A percentile compares a stretch with the other conserved stretches of the same genome.
phyloP scores from a whole-genome alignment of 441 rosid species.

The Gossypium aridum region DNA sequence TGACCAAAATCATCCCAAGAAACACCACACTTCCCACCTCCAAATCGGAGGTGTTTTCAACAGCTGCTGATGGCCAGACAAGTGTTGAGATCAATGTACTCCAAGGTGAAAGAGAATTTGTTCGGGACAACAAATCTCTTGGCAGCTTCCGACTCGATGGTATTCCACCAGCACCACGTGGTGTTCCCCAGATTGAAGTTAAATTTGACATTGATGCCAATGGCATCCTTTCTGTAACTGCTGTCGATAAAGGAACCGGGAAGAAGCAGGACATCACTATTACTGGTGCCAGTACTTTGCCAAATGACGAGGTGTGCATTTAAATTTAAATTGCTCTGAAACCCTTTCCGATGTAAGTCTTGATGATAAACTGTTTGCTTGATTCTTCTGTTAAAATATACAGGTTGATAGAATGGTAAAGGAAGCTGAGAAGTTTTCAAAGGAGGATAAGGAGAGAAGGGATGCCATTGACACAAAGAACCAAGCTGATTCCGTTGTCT shows the following conservation, averaged over 20 bases:
- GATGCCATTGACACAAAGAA: slow-evolving; percentile 93
- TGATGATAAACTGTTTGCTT: not conserved
- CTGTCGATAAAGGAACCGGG: slow-evolving; percentile 84
- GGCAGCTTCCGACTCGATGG: slow-evolving; percentile 95
- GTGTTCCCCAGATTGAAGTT: slow-evolving; percentile 92
- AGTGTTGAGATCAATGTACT: slow-evolving; percentile 93
- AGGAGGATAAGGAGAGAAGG: slow-evolving; percentile 88
- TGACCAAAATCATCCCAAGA: slow-evolving; percentile 88
- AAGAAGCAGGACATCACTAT: slow-evolving; percentile 97
- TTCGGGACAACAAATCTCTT: slow-evolving; percentile 87
- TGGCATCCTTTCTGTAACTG: slow-evolving; percentile 82
- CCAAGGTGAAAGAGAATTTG: slow-evolving; percentile 95
- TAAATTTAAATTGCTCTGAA: not conserved
- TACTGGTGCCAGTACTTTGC: slow-evolving; percentile 95
- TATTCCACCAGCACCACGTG: slow-evolving; percentile 93
- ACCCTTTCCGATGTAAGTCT: not conserved
- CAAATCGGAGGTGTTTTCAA: slow-evolving; percentile 90
- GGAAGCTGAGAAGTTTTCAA: slow-evolving; percentile 74
- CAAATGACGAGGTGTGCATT: slow-evolving; percentile 64
- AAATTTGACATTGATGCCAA: slow-evolving; percentile 97
- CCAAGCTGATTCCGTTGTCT: slow-evolving; percentile 77
- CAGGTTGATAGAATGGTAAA: slow-evolving; percentile 82
- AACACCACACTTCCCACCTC: slow-evolving; percentile 91
- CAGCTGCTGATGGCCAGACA: slow-evolving; percentile 96
- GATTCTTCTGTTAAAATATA: not conserved